These are phyloP conservation scores for Aspergillus chevalieri DNA, from an alignment of 2,329 filamentous ascomycete species.

Conservation along the genomic window DNA sequence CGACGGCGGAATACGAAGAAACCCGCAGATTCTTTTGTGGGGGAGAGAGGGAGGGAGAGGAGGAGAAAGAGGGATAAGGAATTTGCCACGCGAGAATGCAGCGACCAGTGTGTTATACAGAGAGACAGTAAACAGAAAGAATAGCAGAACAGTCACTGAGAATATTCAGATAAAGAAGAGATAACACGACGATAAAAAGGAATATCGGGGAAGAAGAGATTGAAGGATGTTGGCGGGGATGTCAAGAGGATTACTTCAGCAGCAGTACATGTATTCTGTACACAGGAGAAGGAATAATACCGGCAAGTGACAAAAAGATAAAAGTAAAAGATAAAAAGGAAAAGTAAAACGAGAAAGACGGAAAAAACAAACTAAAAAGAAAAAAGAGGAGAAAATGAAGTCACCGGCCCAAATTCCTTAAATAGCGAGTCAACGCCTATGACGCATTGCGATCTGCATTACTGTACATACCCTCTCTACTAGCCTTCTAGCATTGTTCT, in stretches of 20 bases:
- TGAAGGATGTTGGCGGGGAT: neutral
- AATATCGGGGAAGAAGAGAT: neutral
- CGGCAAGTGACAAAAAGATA: neutral
- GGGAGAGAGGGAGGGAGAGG: too few relatives aligned
- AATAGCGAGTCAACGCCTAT: constrained; percentile 2
- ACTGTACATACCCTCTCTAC: neutral
- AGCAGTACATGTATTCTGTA: too few relatives aligned
- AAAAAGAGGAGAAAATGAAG: neutral
- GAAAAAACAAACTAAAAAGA: constrained; percentile 5
- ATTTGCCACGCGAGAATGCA: too few relatives aligned
- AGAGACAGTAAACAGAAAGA: neutral
- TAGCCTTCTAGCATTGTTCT: too few relatives aligned
- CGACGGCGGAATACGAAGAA: too few relatives aligned
- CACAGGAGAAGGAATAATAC: neutral
- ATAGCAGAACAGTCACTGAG: neutral
- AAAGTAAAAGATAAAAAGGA: constrained; percentile 2
- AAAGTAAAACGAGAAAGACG: constrained; percentile 1
- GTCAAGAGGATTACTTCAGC: neutral
- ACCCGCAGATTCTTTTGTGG: too few relatives aligned
- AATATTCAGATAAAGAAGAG: neutral
- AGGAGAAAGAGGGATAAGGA: too few relatives aligned
- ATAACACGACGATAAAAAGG: neutral
- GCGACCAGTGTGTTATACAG: neutral
- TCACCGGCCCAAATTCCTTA: neutral
- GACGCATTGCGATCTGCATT: constrained; percentile 7